Conservation (phyloP, 1,139 yeast genomes). For the Yamadazyma pseudoaaseri region DNA sequence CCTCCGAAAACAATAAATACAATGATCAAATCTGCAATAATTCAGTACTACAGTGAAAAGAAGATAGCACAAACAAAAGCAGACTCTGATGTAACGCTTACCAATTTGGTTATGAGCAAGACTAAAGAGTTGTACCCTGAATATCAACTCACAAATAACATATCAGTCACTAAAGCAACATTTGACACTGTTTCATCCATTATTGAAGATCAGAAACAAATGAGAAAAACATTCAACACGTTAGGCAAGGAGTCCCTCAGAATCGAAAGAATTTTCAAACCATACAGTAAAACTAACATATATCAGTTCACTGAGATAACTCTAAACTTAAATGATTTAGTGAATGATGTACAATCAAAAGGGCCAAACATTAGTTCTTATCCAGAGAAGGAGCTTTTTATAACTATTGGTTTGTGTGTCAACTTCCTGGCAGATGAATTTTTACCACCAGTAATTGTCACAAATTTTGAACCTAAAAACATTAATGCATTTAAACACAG, state of each 20-base stretch:
- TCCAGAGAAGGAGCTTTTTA: background rate
- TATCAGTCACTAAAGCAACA: background rate
- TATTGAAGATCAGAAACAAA: background rate
- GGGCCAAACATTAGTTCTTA: background rate
- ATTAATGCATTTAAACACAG: background rate
- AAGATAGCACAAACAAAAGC: background rate
- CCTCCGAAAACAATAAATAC: no score
- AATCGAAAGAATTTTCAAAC: constrained; percentile 11
- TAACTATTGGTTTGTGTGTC: constrained; percentile 19
- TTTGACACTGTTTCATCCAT: constrained; percentile 7
- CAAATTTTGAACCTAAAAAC: constrained; percentile 8
- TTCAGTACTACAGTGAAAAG: constrained; percentile 6
- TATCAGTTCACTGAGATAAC: constrained; percentile 20
- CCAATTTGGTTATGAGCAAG: background rate
- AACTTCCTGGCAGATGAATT: constrained; percentile 19
- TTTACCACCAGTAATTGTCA: constrained; percentile 17
- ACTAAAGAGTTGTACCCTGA: constrained; percentile 6
- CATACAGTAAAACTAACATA: constrained; percentile 14
- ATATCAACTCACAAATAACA: background rate
- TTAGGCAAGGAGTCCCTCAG: constrained; percentile 17
- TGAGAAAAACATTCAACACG: constrained; percentile 6
- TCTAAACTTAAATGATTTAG: constrained; percentile 16
- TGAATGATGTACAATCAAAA: constrained; percentile 8
- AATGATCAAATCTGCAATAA: constrained; percentile 5
- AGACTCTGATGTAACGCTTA: background rate